These are phyloP conservation scores for Tricholoma sp. DNA, from an alignment of 768 basidiomycete genomes.

Conservation along the genomic window DNA sequence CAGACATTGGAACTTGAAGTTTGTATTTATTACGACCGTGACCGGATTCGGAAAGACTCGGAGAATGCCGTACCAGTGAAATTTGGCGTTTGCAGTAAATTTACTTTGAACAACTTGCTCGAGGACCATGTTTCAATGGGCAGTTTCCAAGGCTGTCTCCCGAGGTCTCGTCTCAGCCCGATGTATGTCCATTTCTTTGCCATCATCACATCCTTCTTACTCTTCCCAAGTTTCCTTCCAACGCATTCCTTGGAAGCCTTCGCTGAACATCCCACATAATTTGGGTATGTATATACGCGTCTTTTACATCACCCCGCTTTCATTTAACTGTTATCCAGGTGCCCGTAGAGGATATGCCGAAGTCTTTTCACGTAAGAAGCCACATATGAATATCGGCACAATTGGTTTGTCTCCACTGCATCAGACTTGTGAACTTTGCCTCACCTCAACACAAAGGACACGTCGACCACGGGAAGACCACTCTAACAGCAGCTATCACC, in stretches of 20 bases:
- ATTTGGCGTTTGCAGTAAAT: constrained; percentile 13
- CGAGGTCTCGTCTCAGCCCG: constrained; percentile 39
- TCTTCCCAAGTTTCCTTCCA: constrained; percentile 21
- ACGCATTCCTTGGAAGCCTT: constrained; percentile 25
- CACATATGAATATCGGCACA: constrained; percentile 94
- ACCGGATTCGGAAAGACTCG: constrained; percentile 19
- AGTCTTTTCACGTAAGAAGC: constrained; percentile 68
- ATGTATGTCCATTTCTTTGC: constrained; percentile 27
- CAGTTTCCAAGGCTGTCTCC: constrained; percentile 44
- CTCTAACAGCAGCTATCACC: constrained; percentile 92
- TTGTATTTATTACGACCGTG: too few species aligned
- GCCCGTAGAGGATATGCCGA: constrained; percentile 74
- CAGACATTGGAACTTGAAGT: constrained; percentile 19
- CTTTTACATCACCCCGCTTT: not conserved
- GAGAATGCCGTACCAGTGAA: constrained; percentile 17
- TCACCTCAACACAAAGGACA: constrained; percentile 50
- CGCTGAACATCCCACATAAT: constrained; percentile 14
- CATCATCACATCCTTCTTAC: constrained; percentile 1
- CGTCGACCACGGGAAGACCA: constrained; percentile 98
- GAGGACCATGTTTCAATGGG: constrained; percentile 46
- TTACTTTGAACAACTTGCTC: constrained; percentile 8
- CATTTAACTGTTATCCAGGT: constrained; percentile 26
- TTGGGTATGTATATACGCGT: constrained; percentile 24
- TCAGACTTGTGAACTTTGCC: not conserved
- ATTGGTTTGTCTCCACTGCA: constrained; percentile 57